Percentiles rank a stretch among this genome's conserved stretches.
Evolutionary conservation across 2,329 filamentous ascomycete species (phyloP).

Genomic region (Exophiala viscosa): DNA sequence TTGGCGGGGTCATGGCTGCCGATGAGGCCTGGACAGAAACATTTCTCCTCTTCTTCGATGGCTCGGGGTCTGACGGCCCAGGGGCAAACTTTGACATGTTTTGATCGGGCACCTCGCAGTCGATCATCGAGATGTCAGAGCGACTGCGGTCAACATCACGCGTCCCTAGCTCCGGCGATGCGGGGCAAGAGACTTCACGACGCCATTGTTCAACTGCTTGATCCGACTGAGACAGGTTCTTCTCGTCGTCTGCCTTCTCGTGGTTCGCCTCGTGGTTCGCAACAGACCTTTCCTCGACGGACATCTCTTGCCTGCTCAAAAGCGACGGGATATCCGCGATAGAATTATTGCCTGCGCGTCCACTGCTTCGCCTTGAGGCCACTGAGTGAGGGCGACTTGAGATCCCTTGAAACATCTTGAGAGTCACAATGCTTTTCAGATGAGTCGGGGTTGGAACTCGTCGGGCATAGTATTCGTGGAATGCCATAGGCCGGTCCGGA

Average conservation of each 20-base stretch:
- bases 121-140: neutral
- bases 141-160: conserved; percentile 2
- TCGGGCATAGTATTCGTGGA: conserved; percentile 39
- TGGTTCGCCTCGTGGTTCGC: neutral
- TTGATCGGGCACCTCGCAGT: too few relatives aligned
- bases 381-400: neutral
- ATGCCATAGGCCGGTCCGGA: conserved; percentile 28
- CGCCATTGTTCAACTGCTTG: conserved; percentile 24
- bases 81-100: too few relatives aligned
- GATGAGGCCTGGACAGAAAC: too few relatives aligned
- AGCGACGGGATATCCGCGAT: neutral
- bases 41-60: too few relatives aligned
- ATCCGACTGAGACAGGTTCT: conserved; percentile 27
- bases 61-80: too few relatives aligned
- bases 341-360: neutral
- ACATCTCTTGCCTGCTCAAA: neutral
- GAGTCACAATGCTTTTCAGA: conserved; percentile 8
- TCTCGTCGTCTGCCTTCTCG: neutral
- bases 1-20: too few relatives aligned
- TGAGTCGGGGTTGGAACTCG: conserved; percentile 11
- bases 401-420: neutral
- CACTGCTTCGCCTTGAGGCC: neutral
- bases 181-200: neutral
- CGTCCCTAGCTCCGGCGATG: conserved; percentile 7
- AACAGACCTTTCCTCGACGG: neutral